phyloP scores from a whole-genome alignment of 2,329 filamentous ascomycete genomes.

The Nakataea oryzae region DNA sequence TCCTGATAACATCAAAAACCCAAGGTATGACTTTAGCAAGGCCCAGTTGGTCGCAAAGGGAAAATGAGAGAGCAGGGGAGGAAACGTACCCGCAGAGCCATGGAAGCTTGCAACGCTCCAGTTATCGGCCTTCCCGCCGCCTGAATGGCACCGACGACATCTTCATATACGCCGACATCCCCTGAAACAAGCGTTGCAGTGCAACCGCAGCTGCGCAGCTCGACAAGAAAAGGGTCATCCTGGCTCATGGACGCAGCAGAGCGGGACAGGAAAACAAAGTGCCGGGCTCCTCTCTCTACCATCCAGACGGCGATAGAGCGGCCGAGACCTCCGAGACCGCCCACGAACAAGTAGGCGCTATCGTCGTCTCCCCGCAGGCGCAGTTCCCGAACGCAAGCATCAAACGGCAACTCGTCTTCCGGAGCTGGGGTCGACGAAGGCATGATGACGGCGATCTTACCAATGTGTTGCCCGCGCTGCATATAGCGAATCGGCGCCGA shows the following conservation, averaged over 20 bases:
- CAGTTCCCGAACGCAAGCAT: not conserved
- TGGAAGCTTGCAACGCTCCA: constrained; percentile 14
- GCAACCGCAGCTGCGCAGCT: constrained; percentile 9
- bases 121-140: constrained; percentile 9
- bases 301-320: constrained; percentile 21
- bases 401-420: not conserved
- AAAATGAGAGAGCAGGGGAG: not conserved
- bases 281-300: constrained; percentile 24
- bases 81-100: constrained; percentile 8
- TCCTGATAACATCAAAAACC: constrained; percentile 5
- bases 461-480: not conserved
- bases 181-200: constrained; percentile 9
- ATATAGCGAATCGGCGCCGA: not conserved
- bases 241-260: constrained; percentile 10
- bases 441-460: constrained; percentile 2
- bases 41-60: not conserved
- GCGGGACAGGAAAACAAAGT: constrained; percentile 27
- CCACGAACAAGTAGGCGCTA: constrained; percentile 22
- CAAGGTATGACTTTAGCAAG: not conserved
- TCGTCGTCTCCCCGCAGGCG: constrained; percentile 7
- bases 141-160: constrained; percentile 9
- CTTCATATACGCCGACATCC: constrained; percentile 8
- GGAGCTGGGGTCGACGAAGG: not conserved
- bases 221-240: constrained; percentile 5
- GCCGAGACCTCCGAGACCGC: constrained; percentile 27